Percentiles rank a stretch among this genome's conserved stretches.
These are phyloP conservation scores for Talaromyces liani DNA, from an alignment of 495 filamentous ascomycete species.

Conservation along the genomic window DNA sequence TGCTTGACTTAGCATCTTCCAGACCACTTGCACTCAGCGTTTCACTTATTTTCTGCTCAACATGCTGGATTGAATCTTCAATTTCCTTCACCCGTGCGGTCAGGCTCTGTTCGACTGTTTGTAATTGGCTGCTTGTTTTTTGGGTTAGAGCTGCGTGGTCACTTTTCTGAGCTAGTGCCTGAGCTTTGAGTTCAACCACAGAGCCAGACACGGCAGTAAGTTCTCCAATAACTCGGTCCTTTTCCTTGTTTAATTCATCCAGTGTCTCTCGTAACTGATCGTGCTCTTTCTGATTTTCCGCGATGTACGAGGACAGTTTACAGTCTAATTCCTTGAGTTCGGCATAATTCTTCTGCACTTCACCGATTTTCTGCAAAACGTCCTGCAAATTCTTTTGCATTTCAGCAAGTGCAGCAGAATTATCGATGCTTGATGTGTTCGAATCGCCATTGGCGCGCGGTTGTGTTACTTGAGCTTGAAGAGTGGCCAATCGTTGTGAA, in stretches of 20 bases:
- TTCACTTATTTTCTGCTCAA: constrained; percentile 11
- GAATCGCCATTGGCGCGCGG: background rate
- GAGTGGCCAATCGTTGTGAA: background rate
- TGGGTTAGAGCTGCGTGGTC: background rate
- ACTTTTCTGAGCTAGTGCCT: background rate
- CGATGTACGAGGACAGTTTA: background rate
- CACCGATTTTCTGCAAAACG: background rate
- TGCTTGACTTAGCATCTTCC: background rate
- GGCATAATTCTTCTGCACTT: background rate
- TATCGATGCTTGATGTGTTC: background rate
- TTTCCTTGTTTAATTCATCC: constrained; percentile 10
- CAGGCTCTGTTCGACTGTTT: background rate
- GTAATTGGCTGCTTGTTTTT: background rate
- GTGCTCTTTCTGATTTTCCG: background rate
- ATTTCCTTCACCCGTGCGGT: constrained; percentile 11
- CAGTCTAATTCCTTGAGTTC: background rate
- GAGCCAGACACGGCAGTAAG: background rate
- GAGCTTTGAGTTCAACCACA: constrained; percentile 9
- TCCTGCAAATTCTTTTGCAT: background rate
- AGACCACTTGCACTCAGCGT: background rate
- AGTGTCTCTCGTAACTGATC: background rate
- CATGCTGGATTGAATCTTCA: constrained; percentile 12
- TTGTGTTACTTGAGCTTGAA: background rate
- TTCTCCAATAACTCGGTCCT: constrained; percentile 4
- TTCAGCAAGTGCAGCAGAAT: background rate